Evolutionary conservation across 169 alveolate species (phyloP).

Genomic region (Pseudocohnilembus persalinus): DNA sequence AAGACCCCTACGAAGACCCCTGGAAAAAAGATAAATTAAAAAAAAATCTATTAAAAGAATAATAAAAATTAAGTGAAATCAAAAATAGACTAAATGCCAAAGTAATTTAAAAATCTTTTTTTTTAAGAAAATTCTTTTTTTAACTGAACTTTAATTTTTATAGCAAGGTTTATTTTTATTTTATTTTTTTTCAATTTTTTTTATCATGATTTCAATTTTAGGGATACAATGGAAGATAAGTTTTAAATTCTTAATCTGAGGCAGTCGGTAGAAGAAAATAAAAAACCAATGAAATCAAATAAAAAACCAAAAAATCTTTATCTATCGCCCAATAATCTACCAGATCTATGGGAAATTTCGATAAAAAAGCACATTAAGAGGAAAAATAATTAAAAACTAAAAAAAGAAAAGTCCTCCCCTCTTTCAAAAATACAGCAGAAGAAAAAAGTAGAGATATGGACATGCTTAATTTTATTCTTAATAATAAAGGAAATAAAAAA

Average conservation of each 20-base stretch:
- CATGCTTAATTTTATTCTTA: not conserved
- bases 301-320: not conserved
- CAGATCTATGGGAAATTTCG: slow-evolving; percentile 29
- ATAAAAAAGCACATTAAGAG: slow-evolving; percentile 27
- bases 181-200: no score
- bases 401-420: slow-evolving; percentile 8
- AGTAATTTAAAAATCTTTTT: not conserved
- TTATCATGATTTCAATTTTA: not conserved
- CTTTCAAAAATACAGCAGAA: not conserved
- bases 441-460: slow-evolving; percentile 26
- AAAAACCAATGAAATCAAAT: slow-evolving; percentile 5
- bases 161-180: no score
- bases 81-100: slow-evolving; percentile 61
- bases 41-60: slow-evolving; percentile 52
- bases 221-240: slow-evolving; percentile 3
- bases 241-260: not conserved
- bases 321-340: slow-evolving; percentile 18
- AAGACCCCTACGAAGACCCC: slow-evolving; percentile 62
- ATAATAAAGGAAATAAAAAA: no score
- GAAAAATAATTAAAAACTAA: slow-evolving; percentile 21
- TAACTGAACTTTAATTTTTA: no score
- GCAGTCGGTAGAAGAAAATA: slow-evolving; percentile 3
- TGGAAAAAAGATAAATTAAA: slow-evolving; percentile 37
- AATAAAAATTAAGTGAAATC: slow-evolving; percentile 58
- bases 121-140: no score